Base-by-base conservation (phyloP, 2,329 filamentous ascomycete species). In the Tolypocladium endophyticum region DNA sequence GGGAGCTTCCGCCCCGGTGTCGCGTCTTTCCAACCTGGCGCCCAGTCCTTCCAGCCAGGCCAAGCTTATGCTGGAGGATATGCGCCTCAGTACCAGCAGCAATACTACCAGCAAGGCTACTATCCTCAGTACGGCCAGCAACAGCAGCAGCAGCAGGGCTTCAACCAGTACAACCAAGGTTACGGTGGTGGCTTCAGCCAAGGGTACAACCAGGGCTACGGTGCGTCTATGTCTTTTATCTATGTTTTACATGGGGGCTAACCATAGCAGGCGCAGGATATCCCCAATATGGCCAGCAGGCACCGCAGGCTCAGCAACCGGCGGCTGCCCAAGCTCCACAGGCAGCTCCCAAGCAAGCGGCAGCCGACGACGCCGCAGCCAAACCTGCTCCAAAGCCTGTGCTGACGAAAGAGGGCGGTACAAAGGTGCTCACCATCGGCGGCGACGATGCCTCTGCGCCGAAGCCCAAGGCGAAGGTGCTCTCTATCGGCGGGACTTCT, bases 381-480 rank as follows among this genome's bases (percentile, higher is more conserved):
- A 67, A 80, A 36, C 66, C 73, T 67, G 63, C 77, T 61, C 72
- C 80, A 66, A 77, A 86, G 75, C 78, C 82, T 58, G 71, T 81
- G 66, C 73, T 74, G 61, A 78, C 74, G 67, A 85, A 81, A 72
- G 79, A 81, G 61, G 81, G 80, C 38, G 81, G 81, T 50, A 73
- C 83, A 55, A 89, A 88, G 72, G 86, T 88, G 23, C 73, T 87
- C 64, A 87, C 88, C 54, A 87, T 96, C 59, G 88, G 89, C 53
- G 81, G 77, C 23, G 74, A 76, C 20, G 39, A 43, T 58, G 75
- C 81, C 30, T 77, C 80, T 41, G 75, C 81, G n/a, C 77, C 81
- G 43, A 82, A 85, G 70, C 74, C 78, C 62, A 79, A 79, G 71
- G 67, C 74, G 23, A 79, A 81, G 69, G 76, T 78, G 28, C 70